Conservation (phyloP, 2,329 filamentous ascomycete genomes). For the Alternaria consortialis region DNA sequence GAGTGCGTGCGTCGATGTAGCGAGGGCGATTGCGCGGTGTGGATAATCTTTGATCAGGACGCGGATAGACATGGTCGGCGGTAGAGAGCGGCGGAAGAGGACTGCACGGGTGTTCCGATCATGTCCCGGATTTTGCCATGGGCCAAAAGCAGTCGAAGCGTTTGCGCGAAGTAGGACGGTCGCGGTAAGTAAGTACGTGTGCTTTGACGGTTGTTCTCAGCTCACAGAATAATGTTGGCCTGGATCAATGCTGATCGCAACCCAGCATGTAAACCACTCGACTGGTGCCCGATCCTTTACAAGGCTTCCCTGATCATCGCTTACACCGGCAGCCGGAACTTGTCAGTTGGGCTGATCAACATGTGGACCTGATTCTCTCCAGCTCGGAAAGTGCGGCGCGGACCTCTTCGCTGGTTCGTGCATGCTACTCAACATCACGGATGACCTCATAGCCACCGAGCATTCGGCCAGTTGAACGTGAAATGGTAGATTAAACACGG, state of each 20-base stretch:
- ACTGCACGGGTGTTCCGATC: constrained; percentile 21
- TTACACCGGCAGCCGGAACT: constrained; percentile 18
- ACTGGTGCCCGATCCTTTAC: constrained; percentile 29
- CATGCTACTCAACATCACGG: constrained; percentile 7
- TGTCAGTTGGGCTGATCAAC: constrained; percentile 15
- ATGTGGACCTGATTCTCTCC: constrained; percentile 5
- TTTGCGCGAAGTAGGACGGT: constrained; percentile 12
- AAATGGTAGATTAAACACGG: background rate
- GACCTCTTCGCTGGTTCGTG: constrained; percentile 3
- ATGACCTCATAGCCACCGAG: constrained; percentile 14
- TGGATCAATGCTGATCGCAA: constrained; percentile 22
- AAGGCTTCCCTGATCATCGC: constrained; percentile 25
- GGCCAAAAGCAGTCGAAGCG: constrained; percentile 1
- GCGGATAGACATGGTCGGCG: constrained; percentile 63
- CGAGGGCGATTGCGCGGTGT: constrained; percentile 86
- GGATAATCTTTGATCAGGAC: constrained; percentile 87
- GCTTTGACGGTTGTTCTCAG: constrained; percentile 27
- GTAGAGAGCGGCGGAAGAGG: constrained; percentile 21
- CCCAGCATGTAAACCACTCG: constrained; percentile 22
- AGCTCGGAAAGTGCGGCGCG: constrained; percentile 9
- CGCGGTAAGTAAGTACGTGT: constrained; percentile 38
- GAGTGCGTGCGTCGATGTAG: constrained; percentile 79
- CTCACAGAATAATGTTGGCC: constrained; percentile 22
- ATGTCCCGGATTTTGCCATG: constrained; percentile 29
- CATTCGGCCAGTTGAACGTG: background rate